phyloP scores from a whole-genome alignment of 2,329 filamentous ascomycete genomes.

The Penicillium sp. region DNA sequence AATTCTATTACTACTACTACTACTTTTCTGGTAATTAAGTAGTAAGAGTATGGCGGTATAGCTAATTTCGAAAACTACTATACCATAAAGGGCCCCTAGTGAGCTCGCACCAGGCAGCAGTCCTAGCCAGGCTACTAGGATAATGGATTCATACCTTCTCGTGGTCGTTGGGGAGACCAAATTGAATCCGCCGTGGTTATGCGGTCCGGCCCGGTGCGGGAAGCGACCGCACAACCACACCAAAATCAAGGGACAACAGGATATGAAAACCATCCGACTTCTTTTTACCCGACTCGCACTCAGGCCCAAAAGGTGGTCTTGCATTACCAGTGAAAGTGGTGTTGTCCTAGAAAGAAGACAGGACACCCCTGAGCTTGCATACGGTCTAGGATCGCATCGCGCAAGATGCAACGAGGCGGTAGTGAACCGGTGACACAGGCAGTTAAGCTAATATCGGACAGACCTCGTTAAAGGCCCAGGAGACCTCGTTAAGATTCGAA shows the following conservation, averaged over 20 bases:
- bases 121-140: conserved; percentile 6
- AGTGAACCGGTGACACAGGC: conserved; percentile 10
- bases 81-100: neutral
- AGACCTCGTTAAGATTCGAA: conserved; percentile 8
- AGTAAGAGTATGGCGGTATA: too few species aligned
- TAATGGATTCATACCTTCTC: conserved; percentile 14
- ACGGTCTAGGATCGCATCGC: conserved; percentile 14
- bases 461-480: conserved; percentile 11
- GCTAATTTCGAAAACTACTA: too few species aligned
- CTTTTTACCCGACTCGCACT: conserved; percentile 14
- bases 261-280: conserved; percentile 3
- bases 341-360: conserved; percentile 10
- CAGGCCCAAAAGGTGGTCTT: neutral
- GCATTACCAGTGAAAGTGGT: conserved; percentile 13
- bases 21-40: too few species aligned
- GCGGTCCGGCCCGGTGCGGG: too few species aligned
- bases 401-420: conserved; percentile 9
- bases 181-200: neutral
- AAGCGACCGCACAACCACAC: too few species aligned
- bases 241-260: neutral
- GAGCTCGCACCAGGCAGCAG: conserved; percentile 14
- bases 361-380: conserved; percentile 15
- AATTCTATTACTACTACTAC: too few species aligned
- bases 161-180: conserved; percentile 13
- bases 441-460: conserved; percentile 9